Evolutionary conservation across 306 rosid genomes (phyloP), one percentile per base, ranked within the genome.

Genomic region (Quercus suber): DNA sequence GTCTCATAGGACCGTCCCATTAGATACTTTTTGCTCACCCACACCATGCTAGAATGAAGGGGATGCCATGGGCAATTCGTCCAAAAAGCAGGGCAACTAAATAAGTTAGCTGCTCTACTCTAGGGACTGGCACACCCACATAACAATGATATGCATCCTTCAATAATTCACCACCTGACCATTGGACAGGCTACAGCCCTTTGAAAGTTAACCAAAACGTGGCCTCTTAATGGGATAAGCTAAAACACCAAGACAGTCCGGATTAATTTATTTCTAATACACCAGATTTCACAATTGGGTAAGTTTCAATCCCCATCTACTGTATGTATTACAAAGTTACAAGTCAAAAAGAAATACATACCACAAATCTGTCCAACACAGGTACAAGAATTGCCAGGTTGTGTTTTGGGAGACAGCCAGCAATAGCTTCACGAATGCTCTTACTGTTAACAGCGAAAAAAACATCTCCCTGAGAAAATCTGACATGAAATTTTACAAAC

Each of bases 341-440:
- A 41, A 41, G 45, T 41, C 45, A 41, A 60, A 65, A 70, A 76
- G 52, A 76, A 76, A 49, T 68, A 76, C 92, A 70, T 93, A 96
- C 99, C 98, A 93, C 97, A 75, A 96, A 96, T 90, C 98, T 92
- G 73, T 96, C 99, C 89, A 96, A 71, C 65, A 96, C 99, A 21
- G 99, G 99, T 33, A 96, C 99, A 51, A 95, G 96, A 76, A 82
- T 78, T 12, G 92, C 73, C 76, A 96, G 87, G 82, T 84, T 96
- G 90, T 76, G 88, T 28, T 82, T 83, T 21, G 92, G 92, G 20
- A 89, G 92, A 84, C 82, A 82, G 77, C 78, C 87, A 3, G 86
- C 85, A n/a, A 89, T 89, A 8, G 87, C 82, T 3, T 80, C 79
- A 0, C 92, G 89, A 65, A 84, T 79, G 20, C 78, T 73, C 84